Conservation (phyloP, 2,329 filamentous ascomycete species). For the Beauveria medogensis region DNA sequence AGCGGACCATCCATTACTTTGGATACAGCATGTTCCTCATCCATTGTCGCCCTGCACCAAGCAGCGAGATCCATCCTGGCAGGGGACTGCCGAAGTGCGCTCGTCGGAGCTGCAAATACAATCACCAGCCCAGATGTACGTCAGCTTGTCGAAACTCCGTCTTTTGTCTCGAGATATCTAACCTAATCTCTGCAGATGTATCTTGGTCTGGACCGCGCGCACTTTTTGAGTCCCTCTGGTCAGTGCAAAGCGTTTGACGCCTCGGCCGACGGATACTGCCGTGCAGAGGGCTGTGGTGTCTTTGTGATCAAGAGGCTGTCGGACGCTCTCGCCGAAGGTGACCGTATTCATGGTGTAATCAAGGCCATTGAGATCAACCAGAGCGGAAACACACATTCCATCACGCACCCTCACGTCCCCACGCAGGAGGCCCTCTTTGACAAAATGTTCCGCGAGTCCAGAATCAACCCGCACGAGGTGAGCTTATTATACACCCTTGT, state of each 20-base stretch:
- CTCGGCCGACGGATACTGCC: slow-evolving; percentile 37
- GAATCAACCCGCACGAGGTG: slow-evolving; percentile 57
- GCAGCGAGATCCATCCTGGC: slow-evolving; percentile 22
- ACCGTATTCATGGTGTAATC: slow-evolving; percentile 33
- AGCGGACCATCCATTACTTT: slow-evolving; percentile 25
- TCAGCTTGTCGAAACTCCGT: background rate
- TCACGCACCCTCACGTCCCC: slow-evolving; percentile 17
- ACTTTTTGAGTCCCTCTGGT: slow-evolving; percentile 20
- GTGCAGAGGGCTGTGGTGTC: slow-evolving; percentile 37
- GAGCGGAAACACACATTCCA: slow-evolving; percentile 28
- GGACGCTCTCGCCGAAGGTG: slow-evolving; percentile 36
- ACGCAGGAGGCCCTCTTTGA: slow-evolving; percentile 29
- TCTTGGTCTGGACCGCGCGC: slow-evolving; percentile 11
- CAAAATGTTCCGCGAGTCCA: slow-evolving; percentile 16
- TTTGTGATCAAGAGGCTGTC: slow-evolving; percentile 39
- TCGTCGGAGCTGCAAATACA: slow-evolving; percentile 33
- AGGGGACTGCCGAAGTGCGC: slow-evolving; percentile 24
- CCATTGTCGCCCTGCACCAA: slow-evolving; percentile 25
- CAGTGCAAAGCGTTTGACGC: slow-evolving; percentile 20
- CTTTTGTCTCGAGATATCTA: too few species aligned
- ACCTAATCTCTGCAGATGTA: background rate
- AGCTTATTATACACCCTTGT: background rate
- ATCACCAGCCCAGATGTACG: slow-evolving; percentile 17
- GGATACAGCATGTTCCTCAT: slow-evolving; percentile 31
- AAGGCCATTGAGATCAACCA: slow-evolving; percentile 29